These are phyloP conservation scores for Uronychia binucleata DNA, from an alignment of 73 alveolate species.

Conservation along the genomic window DNA sequence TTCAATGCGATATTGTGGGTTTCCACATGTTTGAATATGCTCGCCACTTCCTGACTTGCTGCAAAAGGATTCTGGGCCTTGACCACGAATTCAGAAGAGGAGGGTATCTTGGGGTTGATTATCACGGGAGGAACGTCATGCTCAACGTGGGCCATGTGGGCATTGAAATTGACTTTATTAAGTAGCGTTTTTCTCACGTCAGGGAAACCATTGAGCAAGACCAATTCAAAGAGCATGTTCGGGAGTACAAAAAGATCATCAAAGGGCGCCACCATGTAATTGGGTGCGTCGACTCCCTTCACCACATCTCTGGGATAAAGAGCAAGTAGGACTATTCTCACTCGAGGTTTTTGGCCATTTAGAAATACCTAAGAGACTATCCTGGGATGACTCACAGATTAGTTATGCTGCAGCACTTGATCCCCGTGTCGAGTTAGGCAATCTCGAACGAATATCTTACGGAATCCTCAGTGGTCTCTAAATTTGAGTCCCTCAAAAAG, in stretches of 20 bases:
- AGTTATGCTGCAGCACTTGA: conserved; percentile 15
- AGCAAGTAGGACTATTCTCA: not conserved
- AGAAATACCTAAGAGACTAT: conserved; percentile 33
- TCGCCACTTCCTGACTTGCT: conserved; percentile 71
- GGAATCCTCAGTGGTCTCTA: conserved; percentile 9
- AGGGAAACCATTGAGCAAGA: conserved; percentile 25
- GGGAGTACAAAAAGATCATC: not conserved
- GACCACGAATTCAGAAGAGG: conserved; percentile 80
- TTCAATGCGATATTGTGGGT: conserved; percentile 85
- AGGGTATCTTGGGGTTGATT: conserved; percentile 75
- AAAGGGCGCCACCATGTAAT: conserved; percentile 22
- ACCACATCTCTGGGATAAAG: conserved; percentile 59
- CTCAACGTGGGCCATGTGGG: conserved; percentile 84
- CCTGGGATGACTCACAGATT: conserved; percentile 12
- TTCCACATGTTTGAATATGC: conserved; percentile 90
- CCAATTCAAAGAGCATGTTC: conserved; percentile 11
- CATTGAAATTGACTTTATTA: conserved; percentile 63
- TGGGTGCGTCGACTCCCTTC: conserved; percentile 57
- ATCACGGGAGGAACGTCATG: conserved; percentile 79
- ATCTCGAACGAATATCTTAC: not conserved
- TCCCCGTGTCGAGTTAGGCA: not conserved
- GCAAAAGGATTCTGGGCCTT: conserved; percentile 76
- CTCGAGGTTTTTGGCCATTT: conserved; percentile 50
- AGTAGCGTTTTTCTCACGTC: not conserved
- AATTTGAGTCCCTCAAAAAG: conserved; percentile 19